Evolutionary conservation across 352 stramenopile genomes (phyloP).

Genomic region (Globisporangium paroecandrum): DNA sequence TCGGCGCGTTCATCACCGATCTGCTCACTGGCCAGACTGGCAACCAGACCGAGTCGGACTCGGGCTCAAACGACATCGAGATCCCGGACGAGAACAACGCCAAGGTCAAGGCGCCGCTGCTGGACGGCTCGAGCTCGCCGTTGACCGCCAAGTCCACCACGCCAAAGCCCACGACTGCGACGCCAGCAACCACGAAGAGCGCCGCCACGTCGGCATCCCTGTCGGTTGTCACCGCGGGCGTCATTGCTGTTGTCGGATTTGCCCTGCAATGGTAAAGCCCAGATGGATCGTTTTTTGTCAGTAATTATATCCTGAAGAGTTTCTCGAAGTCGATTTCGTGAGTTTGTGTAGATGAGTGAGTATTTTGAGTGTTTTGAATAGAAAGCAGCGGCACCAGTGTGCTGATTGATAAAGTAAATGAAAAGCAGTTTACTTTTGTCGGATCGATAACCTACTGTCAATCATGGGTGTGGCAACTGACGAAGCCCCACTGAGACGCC

Average conservation of each 20-base stretch:
- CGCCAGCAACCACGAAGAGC: slow-evolving; percentile 9
- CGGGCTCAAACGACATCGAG: slow-evolving; percentile 18
- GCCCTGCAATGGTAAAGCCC: slow-evolving; percentile 14
- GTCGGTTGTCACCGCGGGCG: slow-evolving; percentile 3
- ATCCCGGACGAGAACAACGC: slow-evolving; percentile 7
- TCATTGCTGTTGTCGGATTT: slow-evolving; percentile 3
- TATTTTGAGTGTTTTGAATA: not conserved
- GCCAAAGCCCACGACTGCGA: slow-evolving; percentile 5
- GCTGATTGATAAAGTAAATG: not conserved
- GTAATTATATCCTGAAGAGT: slow-evolving; percentile 3
- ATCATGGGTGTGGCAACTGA: no score
- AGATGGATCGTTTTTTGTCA: not conserved
- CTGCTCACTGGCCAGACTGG: slow-evolving; percentile 55
- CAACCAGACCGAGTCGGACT: slow-evolving; percentile 46
- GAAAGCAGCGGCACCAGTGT: not conserved
- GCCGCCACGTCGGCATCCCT: slow-evolving; percentile 5
- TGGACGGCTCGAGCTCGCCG: slow-evolving; percentile 7
- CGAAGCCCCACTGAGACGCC: no score
- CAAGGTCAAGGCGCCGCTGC: slow-evolving; percentile 10
- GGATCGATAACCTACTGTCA: not conserved
- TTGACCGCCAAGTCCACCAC: slow-evolving; percentile 2
- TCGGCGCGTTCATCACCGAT: slow-evolving; percentile 40
- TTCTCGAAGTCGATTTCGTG: slow-evolving; percentile 3
- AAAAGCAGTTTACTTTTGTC: not conserved
- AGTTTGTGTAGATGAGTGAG: not conserved